Evolutionary conservation across 2,329 filamentous ascomycete genomes (phyloP), one percentile per base, ranked within the genome.

Genomic region (Colletotrichum salicis): DNA sequence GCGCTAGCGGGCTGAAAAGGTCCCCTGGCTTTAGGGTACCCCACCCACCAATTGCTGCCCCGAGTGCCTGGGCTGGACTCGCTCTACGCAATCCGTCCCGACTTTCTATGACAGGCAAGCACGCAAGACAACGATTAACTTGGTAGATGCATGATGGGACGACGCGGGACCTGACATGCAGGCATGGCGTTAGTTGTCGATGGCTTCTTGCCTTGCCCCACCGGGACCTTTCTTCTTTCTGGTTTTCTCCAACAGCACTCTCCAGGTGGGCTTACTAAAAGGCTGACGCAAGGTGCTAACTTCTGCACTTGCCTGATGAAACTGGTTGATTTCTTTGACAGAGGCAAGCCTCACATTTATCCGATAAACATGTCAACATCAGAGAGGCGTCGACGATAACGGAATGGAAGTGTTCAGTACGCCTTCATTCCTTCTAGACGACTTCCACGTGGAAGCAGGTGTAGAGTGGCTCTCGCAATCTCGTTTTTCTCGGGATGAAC

Each of bases 81-180:
- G 8, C 19, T 22, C 41, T n/a, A 12, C n/a, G 19, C 45, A 29
- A 22, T 52, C 45, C 35, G 11, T 51, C n/a, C 27, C 48, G n/a
- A 62, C 29, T 54, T 52, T 41, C 37, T 7, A n/a, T 10, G 31
- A 35, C 22, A 52, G 13, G 22, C 35, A n/a, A 60, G 57, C 22
- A 45, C 15, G 54, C 22, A 60, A 45, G 57, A 60, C 22, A 59
- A 2, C 58, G 15, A 51, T n/a, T 62, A 12, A 35, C 67, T 70
- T 70, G 22, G 48, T 48, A 45, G 62, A 67, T 67, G 12, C 24
- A 67, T 56, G 37, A 67, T 70, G 57, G 37, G 68, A 62, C 54
- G 58, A 55, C 51, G 19, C 19, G 31, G 15, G 48, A 57, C 56
- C 31, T 62, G 56, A 57, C 35, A 41, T 58, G 64, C 68, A 67